Base-by-base conservation (phyloP, 768 basidiomycete species). In the Royoungia palumana region DNA sequence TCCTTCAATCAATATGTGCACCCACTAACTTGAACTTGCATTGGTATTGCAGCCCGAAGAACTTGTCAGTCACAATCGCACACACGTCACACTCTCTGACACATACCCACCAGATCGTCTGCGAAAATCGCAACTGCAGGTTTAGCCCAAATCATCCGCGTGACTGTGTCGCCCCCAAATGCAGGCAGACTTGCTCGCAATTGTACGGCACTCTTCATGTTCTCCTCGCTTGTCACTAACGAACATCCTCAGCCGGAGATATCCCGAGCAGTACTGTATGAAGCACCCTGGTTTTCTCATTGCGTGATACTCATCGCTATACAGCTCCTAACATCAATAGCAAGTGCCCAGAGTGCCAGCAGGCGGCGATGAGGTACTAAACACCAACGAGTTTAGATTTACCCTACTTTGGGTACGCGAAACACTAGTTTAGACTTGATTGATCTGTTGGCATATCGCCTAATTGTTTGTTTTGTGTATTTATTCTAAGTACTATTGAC, bases 131-230 rank as follows among this genome's bases (percentile, higher is more conserved):
- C 27, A 68, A 66, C 38, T 84, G 83, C 65, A 78, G 68, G 48
- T 81, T 82, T 58, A 82, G 81, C 43, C 72, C 79, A 0, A 69
- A 64, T 45, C 82, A 83, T 52, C 76, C 77, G 0, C 48, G 49
- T 1, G 62, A 58, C 30, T 81, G 80, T 45, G 60, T 49, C 1
- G 70, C 63, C 7, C 76, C 76, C 0, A 25, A 25, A 2, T 83
- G 81, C 68, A 72, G 48, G n/a, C 58, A 61, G 44, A 69, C 63
- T 3, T 78, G 77, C 46, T 72, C 68, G 60, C 79, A 80, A 59
- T 78, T 76, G 79, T 81, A 59, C 51, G 59, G 2, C 13, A 27
- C 13, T 41, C 39, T 34, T 21, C 19, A 16, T n/a, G 39, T 43
- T 38, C 54, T 41, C 36, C 9, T 46, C 35, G 43, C 52, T 56